Evolutionary conservation across 2,329 filamentous ascomycete species (phyloP).

Genomic region (Hymenoscyphus salicellus): DNA sequence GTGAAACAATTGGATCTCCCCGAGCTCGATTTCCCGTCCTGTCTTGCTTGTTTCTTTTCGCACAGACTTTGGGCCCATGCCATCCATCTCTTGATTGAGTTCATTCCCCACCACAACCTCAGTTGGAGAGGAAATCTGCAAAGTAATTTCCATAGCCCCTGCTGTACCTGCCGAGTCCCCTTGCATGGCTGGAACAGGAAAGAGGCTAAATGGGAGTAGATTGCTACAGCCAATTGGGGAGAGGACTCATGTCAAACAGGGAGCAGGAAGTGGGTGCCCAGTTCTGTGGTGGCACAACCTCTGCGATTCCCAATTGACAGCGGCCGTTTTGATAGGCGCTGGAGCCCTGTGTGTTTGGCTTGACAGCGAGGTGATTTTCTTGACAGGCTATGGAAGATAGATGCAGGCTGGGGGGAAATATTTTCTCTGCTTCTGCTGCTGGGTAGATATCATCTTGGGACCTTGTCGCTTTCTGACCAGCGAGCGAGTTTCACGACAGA

Average conservation of each 20-base stretch:
- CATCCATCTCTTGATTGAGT: background rate
- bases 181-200: background rate
- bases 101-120: too few relatives aligned
- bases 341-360: background rate
- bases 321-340: background rate
- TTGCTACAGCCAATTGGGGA: background rate
- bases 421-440: background rate
- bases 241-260: background rate
- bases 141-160: too few relatives aligned
- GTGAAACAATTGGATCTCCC: too few relatives aligned
- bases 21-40: background rate
- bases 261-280: background rate
- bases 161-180: background rate
- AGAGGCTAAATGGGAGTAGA: background rate
- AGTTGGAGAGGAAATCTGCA: too few relatives aligned
- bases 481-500: background rate
- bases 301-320: background rate
- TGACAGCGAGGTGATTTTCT: background rate
- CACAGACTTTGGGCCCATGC: background rate
- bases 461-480: background rate
- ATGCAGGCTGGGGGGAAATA: background rate
- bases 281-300: background rate
- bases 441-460: background rate
- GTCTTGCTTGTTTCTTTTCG: background rate
- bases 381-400: background rate